These are phyloP conservation scores for Lomentospora prolificans DNA, from an alignment of 2,329 filamentous ascomycete species.

Conservation along the genomic window DNA sequence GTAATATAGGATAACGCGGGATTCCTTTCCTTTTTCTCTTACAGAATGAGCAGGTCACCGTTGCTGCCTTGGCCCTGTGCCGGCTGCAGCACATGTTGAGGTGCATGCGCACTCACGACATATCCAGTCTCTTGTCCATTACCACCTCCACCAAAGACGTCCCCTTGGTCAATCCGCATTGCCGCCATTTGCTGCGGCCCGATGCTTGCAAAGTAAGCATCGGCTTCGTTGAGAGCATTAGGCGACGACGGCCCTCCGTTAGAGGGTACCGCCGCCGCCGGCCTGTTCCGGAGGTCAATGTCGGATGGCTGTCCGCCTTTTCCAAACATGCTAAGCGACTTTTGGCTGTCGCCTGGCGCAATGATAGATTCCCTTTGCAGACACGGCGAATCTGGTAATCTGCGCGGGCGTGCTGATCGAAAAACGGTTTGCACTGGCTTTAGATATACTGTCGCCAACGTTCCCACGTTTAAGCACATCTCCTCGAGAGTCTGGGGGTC, in stretches of 20 bases:
- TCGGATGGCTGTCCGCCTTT: constrained; percentile 35
- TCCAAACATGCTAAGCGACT: constrained; percentile 50
- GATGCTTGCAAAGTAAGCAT: constrained; percentile 80
- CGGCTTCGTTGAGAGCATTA: constrained; percentile 72
- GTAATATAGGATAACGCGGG: background rate
- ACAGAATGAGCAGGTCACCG: constrained; percentile 62
- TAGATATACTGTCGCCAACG: constrained; percentile 90
- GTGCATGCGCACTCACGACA: constrained; percentile 74
- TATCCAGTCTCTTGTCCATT: constrained; percentile 42
- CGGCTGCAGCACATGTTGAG: constrained; percentile 65
- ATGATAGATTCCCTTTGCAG: constrained; percentile 64
- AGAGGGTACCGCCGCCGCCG: constrained; percentile 22
- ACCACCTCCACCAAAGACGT: constrained; percentile 53
- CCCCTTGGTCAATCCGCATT: constrained; percentile 56
- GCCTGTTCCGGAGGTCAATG: constrained; percentile 26
- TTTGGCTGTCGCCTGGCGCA: constrained; percentile 42
- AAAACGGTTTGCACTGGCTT: constrained; percentile 98
- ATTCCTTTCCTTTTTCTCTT: constrained; percentile 14
- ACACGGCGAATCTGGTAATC: constrained; percentile 72
- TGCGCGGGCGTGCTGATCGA: constrained; percentile 71
- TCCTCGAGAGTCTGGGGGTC: constrained; percentile 89
- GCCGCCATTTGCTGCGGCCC: constrained; percentile 63
- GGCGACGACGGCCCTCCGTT: constrained; percentile 20
- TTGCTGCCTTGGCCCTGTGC: constrained; percentile 54
- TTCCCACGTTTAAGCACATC: constrained; percentile 94